Conservation (phyloP, 805 yeast species). For the Schwanniomyces vanrijiae region DNA sequence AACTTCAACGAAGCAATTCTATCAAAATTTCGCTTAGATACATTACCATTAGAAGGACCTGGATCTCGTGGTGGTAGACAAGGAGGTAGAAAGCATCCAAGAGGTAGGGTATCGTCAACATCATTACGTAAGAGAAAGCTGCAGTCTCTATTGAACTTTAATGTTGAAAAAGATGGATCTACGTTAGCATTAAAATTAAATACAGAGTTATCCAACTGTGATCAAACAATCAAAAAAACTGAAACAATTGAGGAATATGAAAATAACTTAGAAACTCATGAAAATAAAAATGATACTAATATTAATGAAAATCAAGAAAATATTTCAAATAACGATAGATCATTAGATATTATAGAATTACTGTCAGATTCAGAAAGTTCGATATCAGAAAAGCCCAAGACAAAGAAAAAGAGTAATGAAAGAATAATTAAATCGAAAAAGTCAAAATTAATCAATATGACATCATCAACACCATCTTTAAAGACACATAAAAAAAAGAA, state of each 20-base stretch:
- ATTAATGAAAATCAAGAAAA: not conserved
- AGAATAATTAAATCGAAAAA: not conserved
- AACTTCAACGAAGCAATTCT: constrained; percentile 30
- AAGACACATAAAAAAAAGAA: constrained; percentile 1
- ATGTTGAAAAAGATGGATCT: constrained; percentile 3
- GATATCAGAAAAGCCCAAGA: not conserved
- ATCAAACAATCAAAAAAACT: not conserved
- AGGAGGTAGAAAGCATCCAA: constrained; percentile 15
- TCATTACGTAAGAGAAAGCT: constrained; percentile 20
- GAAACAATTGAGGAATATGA: not conserved
- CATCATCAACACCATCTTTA: constrained; percentile 1
- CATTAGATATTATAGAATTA: not conserved
- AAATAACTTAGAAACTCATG: no score
- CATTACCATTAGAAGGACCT: constrained; percentile 35
- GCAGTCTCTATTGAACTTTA: constrained; percentile 10
- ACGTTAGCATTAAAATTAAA: not conserved
- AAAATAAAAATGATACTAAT: not conserved
- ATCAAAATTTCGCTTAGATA: constrained; percentile 35
- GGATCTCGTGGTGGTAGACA: constrained; percentile 40
- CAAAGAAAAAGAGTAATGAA: not conserved
- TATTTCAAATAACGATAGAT: not conserved
- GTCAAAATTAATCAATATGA: not conserved
- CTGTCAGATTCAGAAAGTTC: not conserved
- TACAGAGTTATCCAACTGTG: not conserved
- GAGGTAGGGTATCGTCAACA: constrained; percentile 27